Percentiles rank a stretch among this genome's conserved stretches.
Evolutionary conservation across 106 monocot genomes (phyloP).

Genomic region (Dendrobium officinale): DNA sequence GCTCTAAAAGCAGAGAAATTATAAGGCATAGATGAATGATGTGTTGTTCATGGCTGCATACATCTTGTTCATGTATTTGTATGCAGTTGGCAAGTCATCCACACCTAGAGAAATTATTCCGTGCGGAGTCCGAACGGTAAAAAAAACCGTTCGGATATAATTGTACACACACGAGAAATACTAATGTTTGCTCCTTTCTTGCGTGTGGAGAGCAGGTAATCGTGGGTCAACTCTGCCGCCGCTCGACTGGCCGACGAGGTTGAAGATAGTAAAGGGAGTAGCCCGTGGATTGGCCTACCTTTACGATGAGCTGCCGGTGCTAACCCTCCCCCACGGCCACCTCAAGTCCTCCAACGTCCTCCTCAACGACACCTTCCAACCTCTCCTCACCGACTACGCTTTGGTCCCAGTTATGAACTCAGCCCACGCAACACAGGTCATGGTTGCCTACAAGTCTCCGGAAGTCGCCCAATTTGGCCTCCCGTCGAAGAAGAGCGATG

Average conservation of each 20-base stretch:
- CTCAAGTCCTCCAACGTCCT: constrained; percentile 90
- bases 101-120: no score
- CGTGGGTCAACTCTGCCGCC: constrained; percentile 23
- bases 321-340: constrained; percentile 69
- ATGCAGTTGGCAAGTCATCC: no score
- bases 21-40: no score
- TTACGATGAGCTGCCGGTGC: constrained; percentile 52
- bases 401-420: constrained; percentile 61
- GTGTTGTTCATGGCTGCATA: no score
- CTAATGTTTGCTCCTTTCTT: neutral
- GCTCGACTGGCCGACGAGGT: constrained; percentile 57
- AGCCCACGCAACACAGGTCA: constrained; percentile 30
- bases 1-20: no score
- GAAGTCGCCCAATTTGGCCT: constrained; percentile 29
- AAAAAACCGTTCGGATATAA: no score
- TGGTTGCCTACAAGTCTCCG: constrained; percentile 85
- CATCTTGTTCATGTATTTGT: no score
- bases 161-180: no score
- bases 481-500: constrained; percentile 72
- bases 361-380: constrained; percentile 32
- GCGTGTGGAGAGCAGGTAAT: constrained; percentile 18
- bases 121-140: no score
- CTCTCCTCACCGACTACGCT: constrained; percentile 68
- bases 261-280: constrained; percentile 64
- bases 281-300: constrained; percentile 60